Evolutionary conservation across 2,329 filamentous ascomycete species (phyloP).

Genomic region (Fusarium concolor): DNA sequence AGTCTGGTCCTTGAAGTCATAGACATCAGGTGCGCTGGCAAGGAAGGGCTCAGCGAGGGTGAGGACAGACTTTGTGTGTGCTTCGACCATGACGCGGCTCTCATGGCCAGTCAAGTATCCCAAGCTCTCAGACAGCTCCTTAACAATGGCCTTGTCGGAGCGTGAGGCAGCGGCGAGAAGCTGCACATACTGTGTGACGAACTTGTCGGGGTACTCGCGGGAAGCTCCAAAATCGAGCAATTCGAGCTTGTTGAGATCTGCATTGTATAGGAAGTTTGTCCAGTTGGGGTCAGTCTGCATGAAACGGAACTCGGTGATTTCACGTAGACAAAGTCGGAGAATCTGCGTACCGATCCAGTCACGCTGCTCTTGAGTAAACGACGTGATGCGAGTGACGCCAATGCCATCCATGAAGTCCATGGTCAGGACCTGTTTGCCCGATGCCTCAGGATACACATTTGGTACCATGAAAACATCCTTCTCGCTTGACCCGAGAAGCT

Average conservation of each 20-base stretch:
- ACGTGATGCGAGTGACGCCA: slow-evolving; percentile 82
- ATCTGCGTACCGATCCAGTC: slow-evolving; percentile 98
- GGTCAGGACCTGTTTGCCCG: slow-evolving; percentile 86
- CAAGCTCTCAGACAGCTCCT: slow-evolving; percentile 76
- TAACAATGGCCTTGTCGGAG: slow-evolving; percentile 72
- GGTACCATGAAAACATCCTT: slow-evolving; percentile 82
- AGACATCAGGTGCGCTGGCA: slow-evolving; percentile 78
- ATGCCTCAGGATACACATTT: slow-evolving; percentile 80
- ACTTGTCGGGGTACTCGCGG: slow-evolving; percentile 82
- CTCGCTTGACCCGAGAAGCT: slow-evolving; percentile 73
- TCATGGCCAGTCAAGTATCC: slow-evolving; percentile 95
- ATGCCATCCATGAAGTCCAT: slow-evolving; percentile 92
- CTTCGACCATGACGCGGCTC: slow-evolving; percentile 85
- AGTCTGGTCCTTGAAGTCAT: slow-evolving; percentile 94
- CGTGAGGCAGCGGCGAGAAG: slow-evolving; percentile 84
- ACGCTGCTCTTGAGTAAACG: slow-evolving; percentile 82
- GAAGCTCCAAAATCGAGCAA: slow-evolving; percentile 96
- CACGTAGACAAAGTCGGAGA: slow-evolving; percentile 88
- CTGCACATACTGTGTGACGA: slow-evolving; percentile 82
- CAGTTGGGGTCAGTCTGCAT: slow-evolving; percentile 99
- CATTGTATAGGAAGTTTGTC: slow-evolving; percentile 98
- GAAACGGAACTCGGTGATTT: slow-evolving; percentile 94
- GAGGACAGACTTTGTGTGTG: slow-evolving; percentile 87
- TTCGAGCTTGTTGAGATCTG: slow-evolving; percentile 77
- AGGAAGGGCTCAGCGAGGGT: slow-evolving; percentile 94